phyloP scores from a whole-genome alignment of 352 stramenopile genomes.

The Globisporangium spiculum region DNA sequence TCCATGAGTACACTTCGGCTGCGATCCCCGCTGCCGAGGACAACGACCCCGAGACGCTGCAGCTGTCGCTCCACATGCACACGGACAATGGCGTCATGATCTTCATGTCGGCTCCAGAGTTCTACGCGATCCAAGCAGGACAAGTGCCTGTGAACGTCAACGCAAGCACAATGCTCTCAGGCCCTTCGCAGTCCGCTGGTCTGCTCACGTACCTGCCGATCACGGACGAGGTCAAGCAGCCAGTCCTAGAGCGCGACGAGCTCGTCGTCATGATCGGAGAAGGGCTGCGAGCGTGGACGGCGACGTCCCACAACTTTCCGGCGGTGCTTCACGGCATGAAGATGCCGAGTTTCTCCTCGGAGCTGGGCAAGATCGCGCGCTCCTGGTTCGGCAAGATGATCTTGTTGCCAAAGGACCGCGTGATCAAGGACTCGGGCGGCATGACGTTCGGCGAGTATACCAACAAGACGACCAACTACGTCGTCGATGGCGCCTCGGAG shows the following conservation, averaged over 20 bases:
- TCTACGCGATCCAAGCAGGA: slow-evolving; percentile 14
- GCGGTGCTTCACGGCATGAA: slow-evolving; percentile 22
- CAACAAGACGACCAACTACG: slow-evolving; percentile 16
- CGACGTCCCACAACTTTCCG: slow-evolving; percentile 10
- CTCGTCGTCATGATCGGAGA: slow-evolving; percentile 30
- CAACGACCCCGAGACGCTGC: not conserved
- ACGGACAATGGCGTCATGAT: slow-evolving; percentile 26
- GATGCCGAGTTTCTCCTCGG: slow-evolving; percentile 19
- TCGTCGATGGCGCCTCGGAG: slow-evolving; percentile 6
- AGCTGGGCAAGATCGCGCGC: slow-evolving; percentile 14
- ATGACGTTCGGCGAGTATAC: slow-evolving; percentile 22
- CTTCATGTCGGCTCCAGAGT: slow-evolving; percentile 21
- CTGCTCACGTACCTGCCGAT: slow-evolving; percentile 17
- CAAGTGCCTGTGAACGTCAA: not conserved
- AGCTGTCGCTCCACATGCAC: slow-evolving; percentile 22
- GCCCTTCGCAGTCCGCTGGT: slow-evolving; percentile 12
- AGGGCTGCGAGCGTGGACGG: slow-evolving; percentile 17
- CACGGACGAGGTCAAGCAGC: slow-evolving; percentile 15
- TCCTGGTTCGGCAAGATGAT: slow-evolving; percentile 18
- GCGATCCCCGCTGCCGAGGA: not conserved
- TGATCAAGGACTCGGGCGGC: slow-evolving; percentile 12
- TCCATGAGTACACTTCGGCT: slow-evolving; percentile 22
- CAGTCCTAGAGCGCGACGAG: slow-evolving; percentile 21
- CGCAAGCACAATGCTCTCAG: slow-evolving; percentile 10
- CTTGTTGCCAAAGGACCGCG: slow-evolving; percentile 20